Evolutionary conservation across 164 flowering plant species (phyloP).

Genomic region (Buxus sempervirens): DNA sequence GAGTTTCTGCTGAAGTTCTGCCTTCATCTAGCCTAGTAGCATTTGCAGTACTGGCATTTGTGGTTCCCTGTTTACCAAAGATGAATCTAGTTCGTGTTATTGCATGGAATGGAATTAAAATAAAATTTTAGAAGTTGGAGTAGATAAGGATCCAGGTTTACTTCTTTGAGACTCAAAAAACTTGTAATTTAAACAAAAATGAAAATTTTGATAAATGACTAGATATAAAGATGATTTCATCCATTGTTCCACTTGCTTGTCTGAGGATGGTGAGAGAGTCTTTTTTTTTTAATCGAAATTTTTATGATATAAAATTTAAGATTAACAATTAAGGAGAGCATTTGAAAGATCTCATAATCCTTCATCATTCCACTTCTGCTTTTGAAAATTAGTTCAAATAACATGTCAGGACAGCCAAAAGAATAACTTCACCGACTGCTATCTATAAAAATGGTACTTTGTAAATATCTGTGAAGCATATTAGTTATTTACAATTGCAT

Average conservation of each 20-base stretch:
- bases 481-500: neutral
- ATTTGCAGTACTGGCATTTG: conserved; percentile 12
- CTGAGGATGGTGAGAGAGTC: no score
- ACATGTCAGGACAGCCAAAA: neutral
- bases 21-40: conserved; percentile 16
- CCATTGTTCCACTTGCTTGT: neutral
- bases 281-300: no score
- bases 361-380: neutral
- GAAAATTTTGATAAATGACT: neutral
- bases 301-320: neutral
- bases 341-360: neutral
- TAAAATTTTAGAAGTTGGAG: neutral
- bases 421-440: neutral
- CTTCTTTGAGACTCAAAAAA: neutral
- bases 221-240: neutral
- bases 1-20: conserved; percentile 1
- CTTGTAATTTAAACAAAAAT: neutral
- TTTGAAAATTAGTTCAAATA: neutral
- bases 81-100: conserved; percentile 7
- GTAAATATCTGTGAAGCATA: neutral
- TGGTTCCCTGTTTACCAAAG: conserved; percentile 22
- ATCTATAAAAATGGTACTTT: no score
- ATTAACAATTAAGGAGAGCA: neutral
- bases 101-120: neutral
- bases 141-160: neutral